phyloP scores from a whole-genome alignment of 2,329 filamentous ascomycete species.

The Cercospora zeina region DNA sequence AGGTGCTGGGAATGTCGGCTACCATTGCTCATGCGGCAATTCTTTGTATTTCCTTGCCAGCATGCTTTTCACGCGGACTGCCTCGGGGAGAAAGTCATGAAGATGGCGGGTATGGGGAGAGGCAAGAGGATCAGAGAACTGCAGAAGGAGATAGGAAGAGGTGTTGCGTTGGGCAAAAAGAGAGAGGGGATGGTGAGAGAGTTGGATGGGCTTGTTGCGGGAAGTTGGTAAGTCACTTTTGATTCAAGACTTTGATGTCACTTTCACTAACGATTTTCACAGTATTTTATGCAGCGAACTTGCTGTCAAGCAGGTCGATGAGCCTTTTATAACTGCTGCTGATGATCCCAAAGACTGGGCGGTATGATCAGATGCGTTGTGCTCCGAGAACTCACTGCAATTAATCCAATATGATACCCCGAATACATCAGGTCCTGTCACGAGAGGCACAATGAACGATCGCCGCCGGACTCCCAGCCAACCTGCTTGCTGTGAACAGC shows the following conservation, averaged over 20 bases:
- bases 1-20: constrained; percentile 86
- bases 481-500: not conserved
- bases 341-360: constrained; percentile 83
- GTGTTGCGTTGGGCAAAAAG: constrained; percentile 64
- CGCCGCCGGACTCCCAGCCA: too few relatives aligned
- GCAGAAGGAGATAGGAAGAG: constrained; percentile 78
- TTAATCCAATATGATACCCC: constrained; percentile 8
- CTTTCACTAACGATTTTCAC: constrained; percentile 41
- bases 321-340: constrained; percentile 76
- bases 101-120: constrained; percentile 73
- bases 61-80: constrained; percentile 98
- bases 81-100: constrained; percentile 79
- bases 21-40: constrained; percentile 83
- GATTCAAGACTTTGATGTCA: constrained; percentile 25
- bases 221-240: constrained; percentile 58
- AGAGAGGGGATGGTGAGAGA: constrained; percentile 84
- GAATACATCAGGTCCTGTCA: not conserved
- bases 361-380: constrained; percentile 11
- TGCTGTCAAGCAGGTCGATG: constrained; percentile 90
- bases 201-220: constrained; percentile 86
- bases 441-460: too few relatives aligned
- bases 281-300: constrained; percentile 90
- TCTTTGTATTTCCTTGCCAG: constrained; percentile 98
- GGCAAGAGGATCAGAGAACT: constrained; percentile 80
- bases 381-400: not conserved